These are phyloP conservation scores for Glaciozyma antarctica DNA, from an alignment of 768 basidiomycete genomes.

Conservation along the genomic window DNA sequence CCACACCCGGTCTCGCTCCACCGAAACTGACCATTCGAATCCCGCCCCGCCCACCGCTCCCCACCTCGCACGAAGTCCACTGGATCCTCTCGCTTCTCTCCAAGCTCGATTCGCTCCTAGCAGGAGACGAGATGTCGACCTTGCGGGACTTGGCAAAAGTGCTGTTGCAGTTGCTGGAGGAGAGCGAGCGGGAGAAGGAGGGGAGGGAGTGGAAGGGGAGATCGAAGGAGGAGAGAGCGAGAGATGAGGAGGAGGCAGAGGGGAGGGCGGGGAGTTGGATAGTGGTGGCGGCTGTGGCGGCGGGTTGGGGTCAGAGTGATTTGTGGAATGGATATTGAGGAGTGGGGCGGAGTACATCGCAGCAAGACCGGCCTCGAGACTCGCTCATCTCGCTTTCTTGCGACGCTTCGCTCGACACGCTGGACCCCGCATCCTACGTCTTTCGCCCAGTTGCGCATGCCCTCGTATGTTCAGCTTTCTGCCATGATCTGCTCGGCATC, in stretches of 20 bases:
- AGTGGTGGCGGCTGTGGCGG: constrained; percentile 54
- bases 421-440: too few relatives aligned
- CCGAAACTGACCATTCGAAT: not conserved
- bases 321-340: constrained; percentile 47
- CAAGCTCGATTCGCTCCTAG: constrained; percentile 58
- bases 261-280: constrained; percentile 56
- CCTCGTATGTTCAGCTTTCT: too few relatives aligned
- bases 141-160: constrained; percentile 65
- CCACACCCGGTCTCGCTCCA: not conserved
- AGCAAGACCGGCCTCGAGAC: too few relatives aligned
- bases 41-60: constrained; percentile 10
- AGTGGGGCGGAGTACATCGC: not conserved
- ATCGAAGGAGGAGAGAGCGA: constrained; percentile 39
- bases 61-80: constrained; percentile 21
- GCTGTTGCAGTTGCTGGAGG: constrained; percentile 49
- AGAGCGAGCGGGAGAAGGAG: constrained; percentile 10
- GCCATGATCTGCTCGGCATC: too few relatives aligned
- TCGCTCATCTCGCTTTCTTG: too few relatives aligned
- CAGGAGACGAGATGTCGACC: constrained; percentile 66
- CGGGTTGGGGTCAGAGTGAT: constrained; percentile 69
- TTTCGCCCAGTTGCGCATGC: too few relatives aligned
- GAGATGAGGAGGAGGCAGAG: constrained; percentile 30
- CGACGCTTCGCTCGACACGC: too few relatives aligned
- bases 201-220: not conserved
- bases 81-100: constrained; percentile 72